Evolutionary conservation across 2,329 filamentous ascomycete species (phyloP), one percentile per base, ranked within the genome.

Genomic region (Microcyclosporella mali): DNA sequence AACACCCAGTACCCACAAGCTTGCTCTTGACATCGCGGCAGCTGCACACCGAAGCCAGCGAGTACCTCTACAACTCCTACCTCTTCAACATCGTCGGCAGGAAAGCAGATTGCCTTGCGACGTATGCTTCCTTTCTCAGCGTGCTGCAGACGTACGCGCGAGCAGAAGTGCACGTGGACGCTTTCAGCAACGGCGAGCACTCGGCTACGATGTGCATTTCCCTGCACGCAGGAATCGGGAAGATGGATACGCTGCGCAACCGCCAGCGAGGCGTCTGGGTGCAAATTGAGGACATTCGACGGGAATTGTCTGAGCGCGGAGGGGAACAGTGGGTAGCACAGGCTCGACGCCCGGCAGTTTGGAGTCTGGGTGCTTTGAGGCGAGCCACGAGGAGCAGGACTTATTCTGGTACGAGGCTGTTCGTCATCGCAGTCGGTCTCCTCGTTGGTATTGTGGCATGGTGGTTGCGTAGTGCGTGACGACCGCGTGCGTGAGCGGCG

Each of bases 71-170:
- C 52, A 60, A 53, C 40, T 52, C 43, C 33, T 61, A 61, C 36
- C 48, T 61, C 7, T 61, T 58, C 52, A 60, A 60, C 40, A 45
- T 62, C 28, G 47, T 61, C n/a, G 59, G 59, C 21, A 47, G 46
- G 25, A 62, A 60, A 35, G 27, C 40, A n/a, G 49, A 60, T 17
- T 59, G 56, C 33, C 39, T 62, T 6, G 41, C 37, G 2, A 33
- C 37, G 1, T 62, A 60, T 41, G 37, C 42, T 31, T 15, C 32
- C 1, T 52, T 61, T 39, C 27, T 53, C 12, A 16, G 32, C 2
- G 51, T 50, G 2, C 28, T 58, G 25, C n/a, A 45, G 32, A 49
- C 41, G 32, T 50, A 60, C 42, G 55, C 56, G 2, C 37, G 46
- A 7, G 27, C 45, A 4, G 43, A 51, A 11, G 51, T 60, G 6